Evolutionary conservation across 2,329 filamentous ascomycete genomes (phyloP), one percentile per base, ranked within the genome.

Genomic region (Dactylonectria estremocensis): DNA sequence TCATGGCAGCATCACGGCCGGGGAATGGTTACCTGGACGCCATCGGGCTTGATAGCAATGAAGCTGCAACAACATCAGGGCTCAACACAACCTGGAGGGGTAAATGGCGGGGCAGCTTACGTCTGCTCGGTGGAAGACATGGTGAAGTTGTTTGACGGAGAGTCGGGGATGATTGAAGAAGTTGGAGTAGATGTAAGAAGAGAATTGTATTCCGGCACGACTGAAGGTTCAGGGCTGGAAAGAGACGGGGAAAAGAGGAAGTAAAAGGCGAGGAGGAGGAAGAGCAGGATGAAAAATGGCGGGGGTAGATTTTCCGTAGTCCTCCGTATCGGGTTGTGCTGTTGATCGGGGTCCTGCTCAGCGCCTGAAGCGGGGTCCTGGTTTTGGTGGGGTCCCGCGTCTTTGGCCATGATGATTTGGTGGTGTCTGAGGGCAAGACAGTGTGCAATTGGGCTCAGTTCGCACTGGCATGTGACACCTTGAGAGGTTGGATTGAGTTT

Each of bases 31-130:
- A 97, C 95, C 92, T 98, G 96, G 87, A 98, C 96, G 85, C 96
- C 96, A 88, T 98, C 96, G 79, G 95, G 96, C 95, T 99, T 99
- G 91, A 99, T 94, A 83, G 96, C 96, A 90, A 98, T 98, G 93
- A 98, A 98, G 89, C 95, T 98, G 80, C 77, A 77, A 63, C 69
- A 68, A 49, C 61, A 74, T 80, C 65, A 80, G 74, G 45, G 72
- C 22, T 70, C 65, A 37, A 35, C 57, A 62, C 43, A 58, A 57
- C 11, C 61, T 69, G 62, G 74, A 75, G 67, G 73, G 73, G 73
- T 22, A 33, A 70, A 77, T 79, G 77, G 80, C 72, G 80, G 78
- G 80, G 80, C 78, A 78, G 60, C 93, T 85, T 86, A 97, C 94
- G 95, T 97, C 89, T 95, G 93, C 88, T 97, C 94, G 85, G 83